phyloP scores from a whole-genome alignment of 2,329 filamentous ascomycete genomes.

The Arthrobotrys musiformis region DNA sequence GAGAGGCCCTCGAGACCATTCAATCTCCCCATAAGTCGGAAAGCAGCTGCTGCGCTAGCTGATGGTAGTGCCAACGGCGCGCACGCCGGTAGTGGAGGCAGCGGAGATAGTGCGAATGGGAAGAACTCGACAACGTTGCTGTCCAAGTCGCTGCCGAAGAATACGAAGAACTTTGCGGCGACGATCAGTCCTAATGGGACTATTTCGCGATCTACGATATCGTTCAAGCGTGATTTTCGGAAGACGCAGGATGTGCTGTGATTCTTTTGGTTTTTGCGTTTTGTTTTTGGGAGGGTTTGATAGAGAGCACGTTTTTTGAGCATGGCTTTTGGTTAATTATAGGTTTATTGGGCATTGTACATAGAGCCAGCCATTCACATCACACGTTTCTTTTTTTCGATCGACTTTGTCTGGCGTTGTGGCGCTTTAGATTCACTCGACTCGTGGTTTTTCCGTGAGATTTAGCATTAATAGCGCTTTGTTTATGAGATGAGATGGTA shows the following conservation, averaged over 20 bases:
- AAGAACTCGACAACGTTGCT: slow-evolving; percentile 13
- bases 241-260: slow-evolving; percentile 51
- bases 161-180: slow-evolving; percentile 31
- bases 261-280: not conserved
- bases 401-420: not conserved
- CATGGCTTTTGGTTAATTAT: not conserved
- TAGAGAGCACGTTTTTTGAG: not conserved
- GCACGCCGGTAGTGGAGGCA: not conserved
- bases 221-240: slow-evolving; percentile 49
- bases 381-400: not conserved
- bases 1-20: slow-evolving; percentile 55
- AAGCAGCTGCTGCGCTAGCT: slow-evolving; percentile 43
- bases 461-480: not conserved
- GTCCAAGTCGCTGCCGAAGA: slow-evolving; percentile 40
- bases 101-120: not conserved
- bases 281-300: not conserved
- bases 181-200: slow-evolving; percentile 39
- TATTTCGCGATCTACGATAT: slow-evolving; percentile 42
- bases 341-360: not conserved
- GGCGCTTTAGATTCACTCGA: not conserved
- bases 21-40: slow-evolving; percentile 49
- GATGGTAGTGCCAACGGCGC: slow-evolving; percentile 28
- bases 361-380: slow-evolving; percentile 4
- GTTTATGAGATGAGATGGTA: slow-evolving; percentile 13
- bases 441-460: not conserved